Percentiles rank a stretch among this genome's conserved stretches.
Conservation (phyloP, 1,284 basidiomycete genomes). For the Ganoderma boninense region DNA sequence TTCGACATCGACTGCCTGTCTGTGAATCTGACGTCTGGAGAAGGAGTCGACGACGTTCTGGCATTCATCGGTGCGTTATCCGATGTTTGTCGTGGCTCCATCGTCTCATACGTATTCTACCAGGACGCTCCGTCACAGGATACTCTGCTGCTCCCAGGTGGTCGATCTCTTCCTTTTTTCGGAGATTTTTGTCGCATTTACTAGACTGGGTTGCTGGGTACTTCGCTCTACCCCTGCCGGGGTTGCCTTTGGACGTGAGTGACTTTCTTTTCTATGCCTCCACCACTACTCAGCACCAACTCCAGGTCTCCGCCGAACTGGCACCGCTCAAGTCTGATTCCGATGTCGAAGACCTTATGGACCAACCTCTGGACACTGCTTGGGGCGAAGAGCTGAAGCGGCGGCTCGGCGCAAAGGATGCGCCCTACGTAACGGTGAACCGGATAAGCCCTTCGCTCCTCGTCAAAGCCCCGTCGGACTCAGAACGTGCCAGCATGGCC, state of each 20-base stretch:
- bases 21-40: background rate
- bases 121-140: background rate
- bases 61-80: conserved; percentile 7
- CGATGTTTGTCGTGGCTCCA: background rate
- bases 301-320: conserved; percentile 5
- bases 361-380: background rate
- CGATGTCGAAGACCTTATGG: background rate
- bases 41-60: conserved; percentile 7
- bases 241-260: background rate
- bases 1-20: conserved; percentile 15
- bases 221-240: background rate
- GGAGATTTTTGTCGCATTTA: background rate
- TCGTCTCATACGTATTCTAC: background rate
- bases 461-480: conserved; percentile 22
- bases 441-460: conserved; percentile 15
- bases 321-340: background rate
- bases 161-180: background rate
- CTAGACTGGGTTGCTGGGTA: background rate
- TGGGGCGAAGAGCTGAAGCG: conserved; percentile 15
- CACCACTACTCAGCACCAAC: background rate
- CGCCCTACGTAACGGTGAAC: background rate
- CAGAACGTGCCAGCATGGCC: conserved; percentile 36
- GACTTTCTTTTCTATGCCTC: background rate
- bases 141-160: background rate
- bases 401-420: conserved; percentile 6